Base-by-base conservation (phyloP, 179 eudicot genomes). In the Beta corolliflora region DNA sequence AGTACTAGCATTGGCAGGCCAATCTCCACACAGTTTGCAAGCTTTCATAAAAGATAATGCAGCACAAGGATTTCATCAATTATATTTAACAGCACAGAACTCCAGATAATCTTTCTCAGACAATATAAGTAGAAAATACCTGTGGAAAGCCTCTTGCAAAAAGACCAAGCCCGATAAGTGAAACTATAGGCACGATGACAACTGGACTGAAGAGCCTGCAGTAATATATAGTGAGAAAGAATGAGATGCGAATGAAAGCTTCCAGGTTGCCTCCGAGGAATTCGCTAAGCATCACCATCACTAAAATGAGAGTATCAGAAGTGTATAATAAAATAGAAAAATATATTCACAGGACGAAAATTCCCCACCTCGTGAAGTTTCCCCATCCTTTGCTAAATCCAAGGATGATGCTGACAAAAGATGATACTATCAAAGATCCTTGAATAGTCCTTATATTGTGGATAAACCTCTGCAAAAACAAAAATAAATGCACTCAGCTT, bases 331-430 rank as follows among this genome's bases (percentile, higher is more conserved):
- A 71, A 84, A 60, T 45, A 14, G 9, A 13, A 36, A 25, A 63
- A 63, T 29, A 19, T 67, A 52, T 25, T 71, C 41, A 45, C 21
- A 54, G 71, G 23, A 78, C 54, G 25, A 53, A 50, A 72, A 54
- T 44, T 9, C 9, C 6, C 78, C 81, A 94, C 99, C 93, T 92
- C 16, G 94, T 88, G 65, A 93, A 81, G 54, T 89, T 87, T 76
- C 93, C 97, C 99, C 99, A 96, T n/a, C 77, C 88, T 82, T 83
- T 86, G 79, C 96, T 80, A 81, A 88, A 94, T 68, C 99, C 99
- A 31, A 94, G 88, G 77, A 96, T 76, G 59, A 96, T 96, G 87
- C 90, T 91, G 65, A 96, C 52, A 71, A 96, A 83, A 61, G 99
- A 96, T 52, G 99, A 96, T 46, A 94, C 92, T 46, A 96, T 94